Evolutionary conservation across 2,329 filamentous ascomycete genomes (phyloP).

Genomic region (Lasiodiplodia citricola): DNA sequence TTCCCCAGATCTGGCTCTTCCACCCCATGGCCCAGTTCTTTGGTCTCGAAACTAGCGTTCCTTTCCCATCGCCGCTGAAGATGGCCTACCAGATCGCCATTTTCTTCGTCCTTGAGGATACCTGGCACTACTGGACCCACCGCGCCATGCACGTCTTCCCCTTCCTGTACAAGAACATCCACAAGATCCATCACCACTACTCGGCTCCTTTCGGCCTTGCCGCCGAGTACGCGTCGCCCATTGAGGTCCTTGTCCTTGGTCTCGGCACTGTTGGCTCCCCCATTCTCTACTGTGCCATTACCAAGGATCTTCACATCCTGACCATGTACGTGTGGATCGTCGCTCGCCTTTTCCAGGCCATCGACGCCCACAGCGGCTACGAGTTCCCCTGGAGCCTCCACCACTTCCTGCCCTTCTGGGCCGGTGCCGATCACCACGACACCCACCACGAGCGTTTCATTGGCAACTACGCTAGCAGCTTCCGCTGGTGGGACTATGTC

Average conservation of each 20-base stretch:
- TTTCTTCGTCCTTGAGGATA: conserved; percentile 94
- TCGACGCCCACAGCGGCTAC: conserved; percentile 96
- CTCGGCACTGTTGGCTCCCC: conserved; percentile 83
- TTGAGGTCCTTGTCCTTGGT: conserved; percentile 94
- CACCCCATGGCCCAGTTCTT: conserved; percentile 94
- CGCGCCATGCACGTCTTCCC: conserved; percentile 91
- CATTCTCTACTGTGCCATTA: conserved; percentile 81
- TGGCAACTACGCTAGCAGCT: conserved; percentile 96
- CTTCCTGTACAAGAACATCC: conserved; percentile 86
- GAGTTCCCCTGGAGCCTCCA: conserved; percentile 98
- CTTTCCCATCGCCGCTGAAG: conserved; percentile 83
- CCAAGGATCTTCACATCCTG: conserved; percentile 86
- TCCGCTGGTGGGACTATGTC: conserved; percentile 97
- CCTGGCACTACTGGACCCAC: conserved; percentile 99
- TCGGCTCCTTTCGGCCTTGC: conserved; percentile 95
- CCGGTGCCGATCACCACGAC: conserved; percentile 95
- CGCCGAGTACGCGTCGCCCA: conserved; percentile 95
- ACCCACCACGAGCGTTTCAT: conserved; percentile 98
- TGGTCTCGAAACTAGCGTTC: conserved; percentile 84
- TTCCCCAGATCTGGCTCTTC: conserved; percentile 99
- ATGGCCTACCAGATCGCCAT: conserved; percentile 91
- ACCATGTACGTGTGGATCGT: conserved; percentile 99
- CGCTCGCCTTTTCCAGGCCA: conserved; percentile 91
- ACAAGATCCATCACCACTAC: conserved; percentile 99
- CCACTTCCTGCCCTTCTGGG: conserved; percentile 97